These are phyloP conservation scores for Lasiosphaeria miniovina DNA, from an alignment of 495 filamentous ascomycete genomes.

Conservation along the genomic window DNA sequence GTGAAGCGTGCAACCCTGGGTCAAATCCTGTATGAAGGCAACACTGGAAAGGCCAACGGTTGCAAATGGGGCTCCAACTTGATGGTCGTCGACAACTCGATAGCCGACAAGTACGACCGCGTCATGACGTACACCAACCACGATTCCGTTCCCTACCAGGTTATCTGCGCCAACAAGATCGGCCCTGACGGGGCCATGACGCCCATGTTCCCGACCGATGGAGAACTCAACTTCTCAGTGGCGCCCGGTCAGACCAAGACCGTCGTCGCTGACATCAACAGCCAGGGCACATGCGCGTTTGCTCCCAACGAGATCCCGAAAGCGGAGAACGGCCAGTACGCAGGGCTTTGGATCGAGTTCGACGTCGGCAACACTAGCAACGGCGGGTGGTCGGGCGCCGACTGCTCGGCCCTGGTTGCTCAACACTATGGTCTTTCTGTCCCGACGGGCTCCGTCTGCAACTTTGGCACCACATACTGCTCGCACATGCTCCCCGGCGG, in stretches of 20 bases:
- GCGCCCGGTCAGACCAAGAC: conserved; percentile 33
- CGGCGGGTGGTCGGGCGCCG: conserved; percentile 37
- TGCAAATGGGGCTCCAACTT: conserved; percentile 38
- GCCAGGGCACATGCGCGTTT: conserved; percentile 35
- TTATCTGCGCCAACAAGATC: conserved; percentile 40
- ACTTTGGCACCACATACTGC: conserved; percentile 21
- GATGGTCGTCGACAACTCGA: conserved; percentile 35
- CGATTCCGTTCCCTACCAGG: conserved; percentile 22
- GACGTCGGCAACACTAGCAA: conserved; percentile 36
- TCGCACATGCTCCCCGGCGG: conserved; percentile 34
- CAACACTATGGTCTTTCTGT: conserved; percentile 29
- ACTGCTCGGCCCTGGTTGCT: conserved; percentile 36
- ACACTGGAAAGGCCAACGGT: conserved; percentile 26
- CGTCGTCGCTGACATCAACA: conserved; percentile 33
- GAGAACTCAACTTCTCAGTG: conserved; percentile 31
- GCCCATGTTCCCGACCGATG: conserved; percentile 29
- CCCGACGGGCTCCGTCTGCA: conserved; percentile 34
- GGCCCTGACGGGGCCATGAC: conserved; percentile 28
- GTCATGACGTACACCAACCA: conserved; percentile 37
- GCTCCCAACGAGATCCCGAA: conserved; percentile 20
- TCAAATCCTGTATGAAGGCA: conserved; percentile 36
- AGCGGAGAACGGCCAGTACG: conserved; percentile 28
- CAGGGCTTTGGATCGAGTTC: conserved; percentile 37
- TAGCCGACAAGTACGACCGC: conserved; percentile 35
- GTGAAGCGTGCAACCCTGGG: conserved; percentile 36